Evolutionary conservation across 2,329 filamentous ascomycete genomes (phyloP), one percentile per base, ranked within the genome.

Genomic region (Myriosclerotinia scirpicola): DNA sequence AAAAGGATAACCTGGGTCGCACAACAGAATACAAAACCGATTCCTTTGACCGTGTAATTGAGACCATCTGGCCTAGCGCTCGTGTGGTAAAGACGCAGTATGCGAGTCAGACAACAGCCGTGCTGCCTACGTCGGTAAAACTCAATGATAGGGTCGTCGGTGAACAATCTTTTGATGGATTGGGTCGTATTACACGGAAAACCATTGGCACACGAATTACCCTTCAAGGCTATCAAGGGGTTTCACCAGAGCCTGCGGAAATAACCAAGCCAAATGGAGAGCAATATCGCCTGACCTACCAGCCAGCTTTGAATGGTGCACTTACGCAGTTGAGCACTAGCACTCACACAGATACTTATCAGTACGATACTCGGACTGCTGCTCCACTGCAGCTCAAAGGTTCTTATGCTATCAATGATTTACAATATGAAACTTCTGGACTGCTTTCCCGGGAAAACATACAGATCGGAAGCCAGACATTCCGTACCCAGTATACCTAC

Each of bases 41-140:
- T n/a, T 48, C 52, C 9, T 65, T 65, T 26, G 62, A 65, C 12
- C 62, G 62, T n/a, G 36, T 65, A 6, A n/a, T 65, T 58, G 62
- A 65, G 20, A 58, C 62, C 7, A 42, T 15, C 20, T 65, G 53
- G 62, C 40, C 53, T 30, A 20, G 22, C 22, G n/a, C 20, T 40
- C 62, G 62, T 22, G 62, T 58, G n/a, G 34, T 58, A 12, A 58
- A 65, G 15, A 65, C 62, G n/a, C 42, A 58, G 15, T 65, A 65
- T 40, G 26, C 62, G 5, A 58, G 17, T 22, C 62, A 65, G 9
- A 65, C 62, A n/a, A 65, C 62, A 5, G 62, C 62, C 7, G 54
- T 58, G 2, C 20, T 65, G 17, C 62, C 62, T 15, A 40, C 11
- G 2, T 58, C 62, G 26, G 26, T 65, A 5, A 30, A 58, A 36